Evolutionary conservation across 140 eudicot genomes (phyloP).

Genomic region (Cichorium intybus): DNA sequence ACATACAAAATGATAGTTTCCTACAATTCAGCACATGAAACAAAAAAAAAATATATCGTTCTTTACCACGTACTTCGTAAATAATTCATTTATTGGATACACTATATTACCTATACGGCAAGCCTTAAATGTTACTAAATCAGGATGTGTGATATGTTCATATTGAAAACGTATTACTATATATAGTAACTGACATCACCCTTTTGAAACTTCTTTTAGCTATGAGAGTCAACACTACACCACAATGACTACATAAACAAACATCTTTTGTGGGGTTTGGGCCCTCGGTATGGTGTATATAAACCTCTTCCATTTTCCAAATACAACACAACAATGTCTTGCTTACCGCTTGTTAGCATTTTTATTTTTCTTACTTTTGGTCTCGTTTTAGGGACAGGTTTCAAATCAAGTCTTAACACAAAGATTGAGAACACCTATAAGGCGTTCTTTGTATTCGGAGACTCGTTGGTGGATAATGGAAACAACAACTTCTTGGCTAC

Average conservation of each 20-base stretch:
- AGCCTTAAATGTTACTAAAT: not conserved
- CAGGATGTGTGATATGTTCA: conserved; percentile 3
- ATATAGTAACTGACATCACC: conserved; percentile 29
- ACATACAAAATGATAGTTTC: not conserved
- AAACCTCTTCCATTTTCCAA: conserved; percentile 4
- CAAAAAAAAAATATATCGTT: too few relatives aligned
- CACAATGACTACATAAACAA: not conserved
- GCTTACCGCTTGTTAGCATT: conserved; percentile 9
- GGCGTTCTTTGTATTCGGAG: conserved; percentile 68
- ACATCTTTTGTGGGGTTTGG: conserved; percentile 1
- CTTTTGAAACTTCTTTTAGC: conserved; percentile 8
- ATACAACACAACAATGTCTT: conserved; percentile 20
- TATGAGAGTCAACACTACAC: conserved; percentile 20
- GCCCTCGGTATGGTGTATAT: conserved; percentile 2
- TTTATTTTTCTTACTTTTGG: conserved; percentile 13
- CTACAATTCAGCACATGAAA: not conserved
- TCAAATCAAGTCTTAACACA: not conserved
- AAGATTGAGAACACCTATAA: not conserved
- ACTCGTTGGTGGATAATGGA: conserved; percentile 67
- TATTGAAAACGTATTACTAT: conserved; percentile 14
- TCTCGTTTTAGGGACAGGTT: not conserved
- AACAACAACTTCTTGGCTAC: conserved; percentile 60
- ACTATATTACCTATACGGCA: not conserved
- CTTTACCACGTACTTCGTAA: not conserved
- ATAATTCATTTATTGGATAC: not conserved